phyloP scores from a whole-genome alignment of 208 protist genomes.

The Ichthyophonus hoferi region DNA sequence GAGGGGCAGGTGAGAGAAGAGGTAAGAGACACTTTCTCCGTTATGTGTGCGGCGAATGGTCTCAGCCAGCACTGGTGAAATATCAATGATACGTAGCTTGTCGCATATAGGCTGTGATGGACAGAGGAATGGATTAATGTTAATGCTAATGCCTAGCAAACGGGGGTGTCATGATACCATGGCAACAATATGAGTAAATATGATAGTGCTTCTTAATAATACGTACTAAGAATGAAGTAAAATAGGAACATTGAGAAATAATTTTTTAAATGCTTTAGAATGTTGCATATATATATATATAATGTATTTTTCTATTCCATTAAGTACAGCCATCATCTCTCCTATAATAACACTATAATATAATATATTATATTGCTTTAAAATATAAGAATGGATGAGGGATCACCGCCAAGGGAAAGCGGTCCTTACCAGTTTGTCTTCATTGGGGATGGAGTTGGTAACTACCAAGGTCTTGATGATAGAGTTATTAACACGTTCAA shows the following conservation, averaged over 20 bases:
- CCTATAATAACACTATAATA: too few species aligned
- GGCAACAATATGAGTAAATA: not conserved
- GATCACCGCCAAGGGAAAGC: too few species aligned
- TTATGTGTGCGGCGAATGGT: conserved; percentile 48
- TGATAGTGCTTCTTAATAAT: not conserved
- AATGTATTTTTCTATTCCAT: too few species aligned
- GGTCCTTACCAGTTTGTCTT: conserved; percentile 42
- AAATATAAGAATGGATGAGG: too few species aligned
- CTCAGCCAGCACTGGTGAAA: conserved; percentile 46
- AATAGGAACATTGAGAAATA: too few species aligned
- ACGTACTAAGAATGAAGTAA: too few species aligned
- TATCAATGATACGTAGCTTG: conserved; percentile 38
- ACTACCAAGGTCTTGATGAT: conserved; percentile 38
- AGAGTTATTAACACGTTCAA: conserved; percentile 36
- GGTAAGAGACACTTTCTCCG: conserved; percentile 45
- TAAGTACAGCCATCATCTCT: too few species aligned
- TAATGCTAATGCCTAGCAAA: not conserved
- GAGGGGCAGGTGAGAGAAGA: conserved; percentile 43
- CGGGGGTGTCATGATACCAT: not conserved
- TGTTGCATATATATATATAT: too few species aligned
- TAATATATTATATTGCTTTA: too few species aligned
- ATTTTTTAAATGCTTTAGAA: too few species aligned
- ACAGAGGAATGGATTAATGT: too few species aligned
- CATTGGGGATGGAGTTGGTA: conserved; percentile 52
- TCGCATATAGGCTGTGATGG: conserved; percentile 6